A percentile compares a stretch with the other conserved stretches of the same genome.
phyloP scores from a whole-genome alignment of 345 rosid species.

The Capsella bursapastoris region DNA sequence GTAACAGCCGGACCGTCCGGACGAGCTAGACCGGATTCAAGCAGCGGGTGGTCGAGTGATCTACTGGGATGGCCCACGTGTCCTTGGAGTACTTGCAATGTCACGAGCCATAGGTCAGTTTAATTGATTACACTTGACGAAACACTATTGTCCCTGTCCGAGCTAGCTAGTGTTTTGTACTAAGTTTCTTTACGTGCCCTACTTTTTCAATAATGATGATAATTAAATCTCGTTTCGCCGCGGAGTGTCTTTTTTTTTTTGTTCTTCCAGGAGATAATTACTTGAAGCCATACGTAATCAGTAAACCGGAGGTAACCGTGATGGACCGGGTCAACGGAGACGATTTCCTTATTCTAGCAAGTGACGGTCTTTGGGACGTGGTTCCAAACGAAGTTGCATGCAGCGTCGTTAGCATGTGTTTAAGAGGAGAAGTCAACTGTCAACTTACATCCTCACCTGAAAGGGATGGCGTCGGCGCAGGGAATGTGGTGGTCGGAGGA shows the following conservation, averaged over 20 bases:
- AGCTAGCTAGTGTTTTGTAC: conserved; percentile 23
- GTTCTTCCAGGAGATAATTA: conserved; percentile 68
- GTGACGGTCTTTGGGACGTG: conserved; percentile 96
- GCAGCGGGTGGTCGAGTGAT: conserved; percentile 87
- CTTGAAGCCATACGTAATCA: conserved; percentile 85
- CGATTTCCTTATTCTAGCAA: conserved; percentile 80
- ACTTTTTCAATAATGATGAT: background rate
- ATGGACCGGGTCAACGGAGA: conserved; percentile 67
- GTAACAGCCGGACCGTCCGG: conserved; percentile 88
- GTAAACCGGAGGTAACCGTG: conserved; percentile 79
- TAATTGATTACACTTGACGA: conserved; percentile 35
- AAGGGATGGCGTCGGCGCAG: conserved; percentile 10
- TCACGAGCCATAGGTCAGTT: conserved; percentile 88
- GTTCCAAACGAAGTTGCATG: conserved; percentile 86
- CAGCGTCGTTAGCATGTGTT: conserved; percentile 70
- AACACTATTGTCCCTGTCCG: conserved; percentile 29
- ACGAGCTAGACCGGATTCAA: conserved; percentile 79
- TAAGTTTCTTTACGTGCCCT: conserved; percentile 9
- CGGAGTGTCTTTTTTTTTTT: background rate
- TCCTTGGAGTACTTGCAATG: conserved; percentile 88
- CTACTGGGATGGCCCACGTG: conserved; percentile 91
- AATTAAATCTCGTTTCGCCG: conserved; percentile 27
- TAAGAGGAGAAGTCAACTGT: conserved; percentile 38
- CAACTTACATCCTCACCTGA: conserved; percentile 28
- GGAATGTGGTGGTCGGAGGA: conserved; percentile 13